phyloP scores from a whole-genome alignment of 2,329 filamentous ascomycete genomes.

The Fusarium buharicum region DNA sequence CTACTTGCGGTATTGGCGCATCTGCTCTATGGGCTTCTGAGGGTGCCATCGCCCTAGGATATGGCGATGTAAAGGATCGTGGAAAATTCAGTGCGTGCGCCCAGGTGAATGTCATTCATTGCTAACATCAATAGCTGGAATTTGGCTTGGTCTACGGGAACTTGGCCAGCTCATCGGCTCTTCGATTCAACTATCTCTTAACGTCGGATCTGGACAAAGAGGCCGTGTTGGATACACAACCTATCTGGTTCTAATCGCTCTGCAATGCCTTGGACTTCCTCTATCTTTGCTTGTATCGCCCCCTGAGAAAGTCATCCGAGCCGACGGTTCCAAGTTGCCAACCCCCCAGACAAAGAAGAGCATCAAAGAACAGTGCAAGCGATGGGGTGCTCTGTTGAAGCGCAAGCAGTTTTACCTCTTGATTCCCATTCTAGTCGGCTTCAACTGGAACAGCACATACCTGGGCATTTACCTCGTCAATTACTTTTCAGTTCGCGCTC shows the following conservation, averaged over 20 bases:
- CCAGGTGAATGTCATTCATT: fast-evolving
- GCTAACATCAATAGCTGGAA: conserved; percentile 52
- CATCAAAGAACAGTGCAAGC: conserved; percentile 27
- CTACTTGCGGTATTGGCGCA: conserved; percentile 60
- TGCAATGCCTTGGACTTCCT: conserved; percentile 43
- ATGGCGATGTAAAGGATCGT: conserved; percentile 58
- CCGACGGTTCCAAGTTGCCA: conserved; percentile 34
- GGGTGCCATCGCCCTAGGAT: conserved; percentile 61
- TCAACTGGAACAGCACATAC: conserved; percentile 63
- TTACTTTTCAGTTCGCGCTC: conserved; percentile 73
- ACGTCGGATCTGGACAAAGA: conserved; percentile 54
- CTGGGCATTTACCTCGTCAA: conserved; percentile 63
- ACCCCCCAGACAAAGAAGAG: conserved; percentile 25
- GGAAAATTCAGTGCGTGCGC: conserved; percentile 52
- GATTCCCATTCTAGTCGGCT: conserved; percentile 60
- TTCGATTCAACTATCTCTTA: conserved; percentile 62
- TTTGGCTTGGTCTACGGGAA: conserved; percentile 64
- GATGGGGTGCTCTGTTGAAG: conserved; percentile 51
- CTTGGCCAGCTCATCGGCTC: conserved; percentile 64
- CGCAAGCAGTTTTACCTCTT: conserved; percentile 59
- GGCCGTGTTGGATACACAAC: conserved; percentile 41
- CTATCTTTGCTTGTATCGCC: conserved; percentile 36
- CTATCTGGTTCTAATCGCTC: conserved; percentile 42
- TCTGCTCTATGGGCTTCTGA: conserved; percentile 64
- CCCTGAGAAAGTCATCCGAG: conserved; percentile 40